These are phyloP conservation scores for Neurospora tetrasperma DNA, from an alignment of 495 filamentous ascomycete genomes.

Conservation along the genomic window DNA sequence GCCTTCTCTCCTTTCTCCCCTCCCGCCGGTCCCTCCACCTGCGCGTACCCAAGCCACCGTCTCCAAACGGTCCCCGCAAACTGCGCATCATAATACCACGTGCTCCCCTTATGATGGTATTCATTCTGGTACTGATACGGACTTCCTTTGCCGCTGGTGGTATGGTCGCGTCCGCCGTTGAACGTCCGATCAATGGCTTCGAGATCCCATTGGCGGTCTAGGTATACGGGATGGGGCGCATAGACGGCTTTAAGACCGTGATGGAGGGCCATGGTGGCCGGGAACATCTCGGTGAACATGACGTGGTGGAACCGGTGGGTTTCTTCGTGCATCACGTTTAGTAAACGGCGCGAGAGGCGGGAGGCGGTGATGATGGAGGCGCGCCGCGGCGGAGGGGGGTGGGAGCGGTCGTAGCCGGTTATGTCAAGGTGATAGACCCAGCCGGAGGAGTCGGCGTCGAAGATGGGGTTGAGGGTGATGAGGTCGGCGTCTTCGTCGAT, in stretches of 20 bases:
- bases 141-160: constrained; percentile 53
- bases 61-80: constrained; percentile 78
- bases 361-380: constrained; percentile 76
- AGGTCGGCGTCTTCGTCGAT: constrained; percentile 88
- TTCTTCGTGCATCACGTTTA: constrained; percentile 83
- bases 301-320: constrained; percentile 64
- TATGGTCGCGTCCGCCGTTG: constrained; percentile 75
- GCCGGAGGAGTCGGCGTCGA: constrained; percentile 74
- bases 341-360: constrained; percentile 68
- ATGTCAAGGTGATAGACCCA: constrained; percentile 82
- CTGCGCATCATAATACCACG: constrained; percentile 90
- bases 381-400: constrained; percentile 63
- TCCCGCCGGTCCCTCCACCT: constrained; percentile 32
- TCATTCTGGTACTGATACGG: constrained; percentile 71
- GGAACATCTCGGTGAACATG: constrained; percentile 96
- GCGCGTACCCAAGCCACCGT: constrained; percentile 76
- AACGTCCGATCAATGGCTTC: constrained; percentile 71
- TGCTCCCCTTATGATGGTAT: constrained; percentile 80
- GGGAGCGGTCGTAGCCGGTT: constrained; percentile 66
- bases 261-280: constrained; percentile 71
- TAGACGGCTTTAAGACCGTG: constrained; percentile 94
- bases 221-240: constrained; percentile 79
- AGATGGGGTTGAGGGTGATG: constrained; percentile 89
- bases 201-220: constrained; percentile 70
- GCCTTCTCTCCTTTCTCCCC: constrained; percentile 42